These are phyloP conservation scores for Daedaleopsis nitida DNA, from an alignment of 768 basidiomycete genomes.

Conservation along the genomic window DNA sequence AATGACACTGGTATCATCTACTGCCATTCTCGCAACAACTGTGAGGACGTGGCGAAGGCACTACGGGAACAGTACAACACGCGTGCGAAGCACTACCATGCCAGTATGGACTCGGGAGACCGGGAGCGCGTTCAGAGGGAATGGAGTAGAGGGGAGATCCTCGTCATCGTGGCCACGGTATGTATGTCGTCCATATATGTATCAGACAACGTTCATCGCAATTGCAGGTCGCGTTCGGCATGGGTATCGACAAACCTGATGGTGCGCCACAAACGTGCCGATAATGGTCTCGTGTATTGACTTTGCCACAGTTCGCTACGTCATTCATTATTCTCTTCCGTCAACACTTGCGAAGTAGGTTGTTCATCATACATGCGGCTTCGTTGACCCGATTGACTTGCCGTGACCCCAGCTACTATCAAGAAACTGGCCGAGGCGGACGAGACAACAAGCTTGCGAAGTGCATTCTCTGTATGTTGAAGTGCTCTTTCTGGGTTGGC, in stretches of 20 bases:
- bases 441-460: constrained; percentile 83
- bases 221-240: constrained; percentile 87
- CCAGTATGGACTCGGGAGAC: constrained; percentile 65
- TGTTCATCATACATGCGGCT: background rate
- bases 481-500: background rate
- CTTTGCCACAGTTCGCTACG: constrained; percentile 72
- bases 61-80: constrained; percentile 61
- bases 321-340: constrained; percentile 86
- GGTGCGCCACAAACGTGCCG: constrained; percentile 41
- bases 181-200: background rate
- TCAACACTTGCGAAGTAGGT: constrained; percentile 81
- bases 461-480: constrained; percentile 79
- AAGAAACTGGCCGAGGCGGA: constrained; percentile 97
- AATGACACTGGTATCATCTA: constrained; percentile 84
- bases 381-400: background rate
- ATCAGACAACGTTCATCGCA: constrained; percentile 5
- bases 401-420: constrained; percentile 64
- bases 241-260: constrained; percentile 91
- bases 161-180: constrained; percentile 94
- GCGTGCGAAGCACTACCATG: constrained; percentile 83
- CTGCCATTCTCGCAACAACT: constrained; percentile 67
- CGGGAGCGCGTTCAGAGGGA: constrained; percentile 61
- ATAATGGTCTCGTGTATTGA: background rate
- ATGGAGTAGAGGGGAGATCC: constrained; percentile 74
- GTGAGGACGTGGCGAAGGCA: constrained; percentile 77